phyloP scores from a whole-genome alignment of 306 rosid species.

The Herpetospermum pedunculosum region DNA sequence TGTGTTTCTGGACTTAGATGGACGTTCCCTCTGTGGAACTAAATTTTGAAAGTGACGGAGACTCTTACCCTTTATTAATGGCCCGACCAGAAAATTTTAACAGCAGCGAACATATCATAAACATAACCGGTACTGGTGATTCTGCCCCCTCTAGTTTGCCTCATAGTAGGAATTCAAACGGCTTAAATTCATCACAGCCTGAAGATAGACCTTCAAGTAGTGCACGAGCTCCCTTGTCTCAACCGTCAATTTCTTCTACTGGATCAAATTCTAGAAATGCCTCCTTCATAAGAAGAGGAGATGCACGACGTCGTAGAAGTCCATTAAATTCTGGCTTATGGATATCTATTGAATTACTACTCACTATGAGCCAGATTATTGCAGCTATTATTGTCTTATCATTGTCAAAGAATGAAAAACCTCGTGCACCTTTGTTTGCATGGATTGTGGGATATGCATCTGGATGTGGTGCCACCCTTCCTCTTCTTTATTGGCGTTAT shows the following conservation, averaged over 20 bases:
- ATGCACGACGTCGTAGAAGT: constrained; percentile 63
- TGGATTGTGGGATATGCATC: constrained; percentile 91
- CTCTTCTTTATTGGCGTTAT: constrained; percentile 93
- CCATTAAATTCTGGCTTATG: constrained; percentile 88
- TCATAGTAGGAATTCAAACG: constrained; percentile 35
- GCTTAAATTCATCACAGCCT: constrained; percentile 25
- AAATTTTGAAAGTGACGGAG: constrained; percentile 32
- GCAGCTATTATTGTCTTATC: constrained; percentile 71
- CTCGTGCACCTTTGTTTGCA: constrained; percentile 63
- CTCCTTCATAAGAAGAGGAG: constrained; percentile 54
- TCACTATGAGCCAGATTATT: constrained; percentile 73
- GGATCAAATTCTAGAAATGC: constrained; percentile 57
- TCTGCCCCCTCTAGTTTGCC: constrained; percentile 43
- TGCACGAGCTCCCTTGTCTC: constrained; percentile 20
- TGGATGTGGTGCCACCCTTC: constrained; percentile 87
- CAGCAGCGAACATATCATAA: constrained; percentile 39
- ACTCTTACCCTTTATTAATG: constrained; percentile 41
- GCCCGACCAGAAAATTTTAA: constrained; percentile 35
- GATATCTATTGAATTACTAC: constrained; percentile 80
- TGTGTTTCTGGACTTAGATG: constrained; percentile 46
- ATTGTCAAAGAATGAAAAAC: constrained; percentile 71
- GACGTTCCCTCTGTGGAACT: constrained; percentile 38
- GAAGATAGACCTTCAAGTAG: constrained; percentile 42
- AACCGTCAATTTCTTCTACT: constrained; percentile 34
- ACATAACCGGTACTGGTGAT: constrained; percentile 40